These are phyloP conservation scores for Colletotrichum viniferum DNA, from an alignment of 2,329 filamentous ascomycete species.

Conservation along the genomic window DNA sequence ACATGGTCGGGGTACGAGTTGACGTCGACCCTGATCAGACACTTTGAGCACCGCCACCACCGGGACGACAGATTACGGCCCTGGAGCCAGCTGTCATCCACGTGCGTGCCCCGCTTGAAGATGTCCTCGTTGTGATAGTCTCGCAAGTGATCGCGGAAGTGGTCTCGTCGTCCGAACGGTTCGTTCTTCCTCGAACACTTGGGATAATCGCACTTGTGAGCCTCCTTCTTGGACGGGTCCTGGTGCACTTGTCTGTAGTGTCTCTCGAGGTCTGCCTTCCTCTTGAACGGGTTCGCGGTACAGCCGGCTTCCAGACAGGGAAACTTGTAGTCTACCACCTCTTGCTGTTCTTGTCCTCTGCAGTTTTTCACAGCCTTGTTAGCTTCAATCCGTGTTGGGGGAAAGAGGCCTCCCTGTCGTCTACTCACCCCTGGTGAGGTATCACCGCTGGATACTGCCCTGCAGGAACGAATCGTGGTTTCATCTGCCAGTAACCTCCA, in stretches of 20 bases:
- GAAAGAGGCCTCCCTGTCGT: not conserved
- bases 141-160: constrained; percentile 61
- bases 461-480: constrained; percentile 17
- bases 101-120: constrained; percentile 45
- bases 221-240: constrained; percentile 42
- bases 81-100: constrained; percentile 42
- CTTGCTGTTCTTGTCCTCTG: constrained; percentile 17
- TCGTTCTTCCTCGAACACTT: constrained; percentile 47
- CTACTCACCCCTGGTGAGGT: constrained; percentile 19
- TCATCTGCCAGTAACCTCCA: constrained; percentile 22
- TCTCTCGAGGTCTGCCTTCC: constrained; percentile 59
- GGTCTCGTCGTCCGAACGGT: constrained; percentile 59
- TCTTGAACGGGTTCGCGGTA: constrained; percentile 49
- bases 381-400: not conserved
- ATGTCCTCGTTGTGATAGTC: constrained; percentile 61
- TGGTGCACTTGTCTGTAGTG: constrained; percentile 56
- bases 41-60: constrained; percentile 62
- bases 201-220: constrained; percentile 57
- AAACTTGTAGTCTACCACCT: constrained; percentile 17
- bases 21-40: constrained; percentile 50
- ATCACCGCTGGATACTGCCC: constrained; percentile 15
- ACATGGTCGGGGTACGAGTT: constrained; percentile 39
- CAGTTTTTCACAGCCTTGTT: not conserved
- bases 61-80: constrained; percentile 39
- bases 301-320: constrained; percentile 46